Percentiles rank a stretch among this genome's conserved stretches.
Evolutionary conservation across 1,284 basidiomycete species (phyloP).

Genomic region (Ustilago vetiveriae): DNA sequence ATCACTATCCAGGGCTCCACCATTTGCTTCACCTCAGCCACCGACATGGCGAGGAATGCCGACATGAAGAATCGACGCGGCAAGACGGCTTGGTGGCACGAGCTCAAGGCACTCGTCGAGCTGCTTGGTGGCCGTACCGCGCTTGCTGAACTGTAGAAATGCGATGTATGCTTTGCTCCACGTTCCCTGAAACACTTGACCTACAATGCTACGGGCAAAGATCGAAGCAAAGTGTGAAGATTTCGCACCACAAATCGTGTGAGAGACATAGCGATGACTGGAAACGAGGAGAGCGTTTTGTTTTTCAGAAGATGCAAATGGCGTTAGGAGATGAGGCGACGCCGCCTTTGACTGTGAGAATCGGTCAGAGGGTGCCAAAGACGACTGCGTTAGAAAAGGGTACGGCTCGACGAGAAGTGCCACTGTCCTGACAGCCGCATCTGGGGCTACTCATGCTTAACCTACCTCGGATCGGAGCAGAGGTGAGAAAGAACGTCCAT

Average conservation of each 20-base stretch:
- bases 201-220: no score
- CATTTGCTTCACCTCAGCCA: conserved; percentile 82
- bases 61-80: conserved; percentile 91
- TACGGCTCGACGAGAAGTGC: no score
- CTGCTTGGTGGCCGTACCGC: conserved; percentile 55
- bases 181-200: no score
- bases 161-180: background rate
- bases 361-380: background rate
- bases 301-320: conserved; percentile 39
- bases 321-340: conserved; percentile 43
- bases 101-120: conserved; percentile 55
- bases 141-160: conserved; percentile 32
- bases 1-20: conserved; percentile 87
- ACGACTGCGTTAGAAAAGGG: background rate
- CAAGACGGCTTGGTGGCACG: conserved; percentile 81
- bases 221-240: no score
- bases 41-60: conserved; percentile 83
- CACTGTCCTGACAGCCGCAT: no score
- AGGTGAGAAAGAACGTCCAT: conserved; percentile 48
- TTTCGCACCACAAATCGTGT: no score
- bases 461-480: conserved; percentile 42
- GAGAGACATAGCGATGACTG: background rate
- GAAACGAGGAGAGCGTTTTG: background rate
- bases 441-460: no score
- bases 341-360: conserved; percentile 39